Conservation (phyloP, 2,329 filamentous ascomycete genomes). For the Alternaria sp. region DNA sequence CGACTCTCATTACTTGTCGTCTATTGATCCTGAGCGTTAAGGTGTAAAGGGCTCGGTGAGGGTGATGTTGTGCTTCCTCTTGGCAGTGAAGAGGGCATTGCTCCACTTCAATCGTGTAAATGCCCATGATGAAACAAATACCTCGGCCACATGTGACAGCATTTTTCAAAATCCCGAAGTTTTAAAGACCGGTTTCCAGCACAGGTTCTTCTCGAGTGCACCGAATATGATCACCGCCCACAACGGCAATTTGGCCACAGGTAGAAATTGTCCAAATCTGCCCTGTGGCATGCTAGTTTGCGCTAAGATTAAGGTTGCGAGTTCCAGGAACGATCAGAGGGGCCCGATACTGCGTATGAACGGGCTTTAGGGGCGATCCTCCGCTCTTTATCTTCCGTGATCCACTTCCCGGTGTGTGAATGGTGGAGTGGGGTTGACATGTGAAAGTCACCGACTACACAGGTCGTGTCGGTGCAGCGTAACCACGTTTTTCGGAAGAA, state of each 20-base stretch:
- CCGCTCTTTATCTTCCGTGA: slow-evolving; percentile 11
- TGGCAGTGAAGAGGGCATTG: background rate
- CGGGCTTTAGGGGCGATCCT: slow-evolving; percentile 29
- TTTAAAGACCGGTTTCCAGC: background rate
- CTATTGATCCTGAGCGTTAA: background rate
- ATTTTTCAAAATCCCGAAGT: background rate
- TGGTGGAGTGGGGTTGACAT: slow-evolving; percentile 23
- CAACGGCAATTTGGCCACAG: background rate
- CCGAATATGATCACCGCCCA: background rate
- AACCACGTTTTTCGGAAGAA: background rate
- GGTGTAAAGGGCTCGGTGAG: background rate
- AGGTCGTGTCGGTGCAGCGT: background rate
- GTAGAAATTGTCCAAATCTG: background rate
- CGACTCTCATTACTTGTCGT: background rate
- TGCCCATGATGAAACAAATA: background rate
- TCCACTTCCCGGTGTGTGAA: slow-evolving; percentile 16
- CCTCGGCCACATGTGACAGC: background rate
- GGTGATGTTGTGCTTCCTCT: background rate
- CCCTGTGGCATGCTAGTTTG: background rate
- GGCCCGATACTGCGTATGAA: slow-evolving; percentile 7
- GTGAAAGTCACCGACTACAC: slow-evolving; percentile 35
- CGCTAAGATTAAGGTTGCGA: slow-evolving; percentile 1
- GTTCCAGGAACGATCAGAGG: slow-evolving; percentile 1
- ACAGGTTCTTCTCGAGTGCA: background rate
- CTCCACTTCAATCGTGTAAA: background rate